phyloP scores from a whole-genome alignment of 2,329 filamentous ascomycete species.

The Fusarium ambrosium region DNA sequence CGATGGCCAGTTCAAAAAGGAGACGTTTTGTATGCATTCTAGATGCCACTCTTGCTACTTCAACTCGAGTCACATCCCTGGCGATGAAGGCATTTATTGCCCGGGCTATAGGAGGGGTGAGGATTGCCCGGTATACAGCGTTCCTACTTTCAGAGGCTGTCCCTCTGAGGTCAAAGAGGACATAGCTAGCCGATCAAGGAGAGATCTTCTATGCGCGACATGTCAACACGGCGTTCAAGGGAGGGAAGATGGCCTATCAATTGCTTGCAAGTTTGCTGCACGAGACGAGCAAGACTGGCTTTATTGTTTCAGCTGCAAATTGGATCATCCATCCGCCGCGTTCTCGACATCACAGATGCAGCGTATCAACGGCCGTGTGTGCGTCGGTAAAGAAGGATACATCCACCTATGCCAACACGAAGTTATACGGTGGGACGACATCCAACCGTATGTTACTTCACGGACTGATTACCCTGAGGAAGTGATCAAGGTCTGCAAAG shows the following conservation, averaged over 20 bases:
- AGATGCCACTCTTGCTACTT: background rate
- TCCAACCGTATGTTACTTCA: background rate
- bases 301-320: background rate
- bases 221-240: background rate
- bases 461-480: too few relatives aligned
- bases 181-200: background rate
- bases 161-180: background rate
- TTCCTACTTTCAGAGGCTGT: background rate
- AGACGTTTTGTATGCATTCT: background rate
- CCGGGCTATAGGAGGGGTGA: background rate
- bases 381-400: background rate
- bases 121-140: background rate
- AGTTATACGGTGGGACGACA: background rate
- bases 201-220: background rate
- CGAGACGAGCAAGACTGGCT: background rate
- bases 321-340: background rate
- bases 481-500: background rate
- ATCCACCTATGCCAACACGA: conserved; percentile 1
- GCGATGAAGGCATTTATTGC: background rate
- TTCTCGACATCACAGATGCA: background rate
- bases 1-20: background rate
- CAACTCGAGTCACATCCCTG: too few relatives aligned
- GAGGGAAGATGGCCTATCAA: background rate
- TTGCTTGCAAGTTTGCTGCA: background rate
- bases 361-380: background rate